Evolutionary conservation across 2,329 filamentous ascomycete species (phyloP).

Genomic region (Sphaerulina musiva): DNA sequence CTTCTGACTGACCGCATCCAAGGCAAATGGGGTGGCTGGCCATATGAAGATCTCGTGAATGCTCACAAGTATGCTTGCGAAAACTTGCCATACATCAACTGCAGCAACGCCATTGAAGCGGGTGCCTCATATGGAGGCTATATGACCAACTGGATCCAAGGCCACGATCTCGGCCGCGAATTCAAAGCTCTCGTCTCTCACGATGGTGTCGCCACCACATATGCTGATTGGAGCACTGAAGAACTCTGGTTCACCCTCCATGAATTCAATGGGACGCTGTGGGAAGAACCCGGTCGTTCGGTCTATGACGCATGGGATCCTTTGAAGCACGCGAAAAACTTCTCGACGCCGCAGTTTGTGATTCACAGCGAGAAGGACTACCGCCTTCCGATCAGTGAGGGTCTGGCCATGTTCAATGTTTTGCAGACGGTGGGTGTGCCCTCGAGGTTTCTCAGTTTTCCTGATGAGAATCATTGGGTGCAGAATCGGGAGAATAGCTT

Average conservation of each 20-base stretch:
- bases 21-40: slow-evolving; percentile 22
- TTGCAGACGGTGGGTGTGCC: slow-evolving; percentile 21
- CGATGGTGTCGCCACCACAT: slow-evolving; percentile 58
- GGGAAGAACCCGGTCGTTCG: slow-evolving; percentile 34
- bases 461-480: slow-evolving; percentile 23
- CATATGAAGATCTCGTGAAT: slow-evolving; percentile 25
- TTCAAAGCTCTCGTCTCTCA: slow-evolving; percentile 87
- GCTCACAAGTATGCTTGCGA: slow-evolving; percentile 21
- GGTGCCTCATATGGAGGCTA: slow-evolving; percentile 35
- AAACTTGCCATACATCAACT: slow-evolving; percentile 22
- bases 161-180: slow-evolving; percentile 69
- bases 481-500: slow-evolving; percentile 19
- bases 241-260: slow-evolving; percentile 49
- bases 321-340: slow-evolving; percentile 20
- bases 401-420: slow-evolving; percentile 23
- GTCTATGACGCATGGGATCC: slow-evolving; percentile 21
- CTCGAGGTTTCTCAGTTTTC: slow-evolving; percentile 21
- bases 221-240: slow-evolving; percentile 41
- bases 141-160: slow-evolving; percentile 60
- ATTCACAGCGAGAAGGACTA: slow-evolving; percentile 25
- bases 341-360: slow-evolving; percentile 22
- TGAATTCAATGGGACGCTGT: slow-evolving; percentile 46
- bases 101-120: slow-evolving; percentile 23
- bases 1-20: slow-evolving; percentile 26
- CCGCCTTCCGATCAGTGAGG: slow-evolving; percentile 21